Conservation (phyloP, 257 asterid genomes). For the Solanum chiquidenum region DNA sequence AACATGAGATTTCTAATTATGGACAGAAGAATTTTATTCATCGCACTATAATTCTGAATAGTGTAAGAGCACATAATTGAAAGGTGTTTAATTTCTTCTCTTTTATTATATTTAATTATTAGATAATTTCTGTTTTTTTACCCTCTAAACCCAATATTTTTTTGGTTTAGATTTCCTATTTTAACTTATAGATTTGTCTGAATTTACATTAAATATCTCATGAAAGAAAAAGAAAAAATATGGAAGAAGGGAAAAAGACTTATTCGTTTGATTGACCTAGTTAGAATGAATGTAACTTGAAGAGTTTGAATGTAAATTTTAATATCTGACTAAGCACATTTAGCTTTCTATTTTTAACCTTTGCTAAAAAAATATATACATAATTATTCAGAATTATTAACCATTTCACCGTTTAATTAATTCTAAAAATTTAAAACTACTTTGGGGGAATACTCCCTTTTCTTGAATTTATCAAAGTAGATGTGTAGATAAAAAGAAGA, state of each 20-base stretch:
- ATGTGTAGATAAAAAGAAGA: background rate
- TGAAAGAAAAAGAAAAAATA: background rate
- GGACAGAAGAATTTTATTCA: background rate
- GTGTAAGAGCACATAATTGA: background rate
- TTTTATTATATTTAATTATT: background rate
- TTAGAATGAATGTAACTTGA: constrained; percentile 1
- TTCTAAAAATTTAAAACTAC: background rate
- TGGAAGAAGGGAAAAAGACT: background rate
- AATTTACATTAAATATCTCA: background rate
- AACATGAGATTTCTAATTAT: background rate
- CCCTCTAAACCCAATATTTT: background rate
- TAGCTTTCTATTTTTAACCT: accelerated
- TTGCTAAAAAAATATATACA: background rate
- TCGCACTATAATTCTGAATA: background rate
- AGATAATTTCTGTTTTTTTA: background rate
- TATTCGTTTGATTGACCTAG: constrained; percentile 2
- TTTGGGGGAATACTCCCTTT: background rate
- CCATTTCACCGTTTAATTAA: background rate
- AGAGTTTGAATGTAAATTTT: background rate
- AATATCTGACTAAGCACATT: background rate
- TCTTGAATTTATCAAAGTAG: background rate
- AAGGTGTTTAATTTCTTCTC: background rate
- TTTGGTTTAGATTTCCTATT: background rate
- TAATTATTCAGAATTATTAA: background rate
- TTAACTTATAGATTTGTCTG: background rate